Conservation (phyloP, 768 basidiomycete species). For the Pisolithus sp. region DNA sequence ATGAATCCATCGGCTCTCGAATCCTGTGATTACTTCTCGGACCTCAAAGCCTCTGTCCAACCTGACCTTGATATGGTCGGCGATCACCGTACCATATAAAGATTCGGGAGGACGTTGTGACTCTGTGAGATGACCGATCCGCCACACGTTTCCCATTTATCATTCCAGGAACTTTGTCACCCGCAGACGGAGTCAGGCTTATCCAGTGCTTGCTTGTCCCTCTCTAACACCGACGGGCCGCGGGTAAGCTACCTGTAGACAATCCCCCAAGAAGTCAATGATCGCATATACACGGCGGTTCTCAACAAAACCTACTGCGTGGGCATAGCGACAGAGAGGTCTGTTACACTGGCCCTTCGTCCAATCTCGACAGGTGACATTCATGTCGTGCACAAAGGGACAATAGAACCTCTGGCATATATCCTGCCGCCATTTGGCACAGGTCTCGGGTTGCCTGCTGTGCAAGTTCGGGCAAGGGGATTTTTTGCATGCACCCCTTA, state of each 20-base stretch:
- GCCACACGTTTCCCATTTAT: background rate
- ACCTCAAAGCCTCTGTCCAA: constrained; percentile 60
- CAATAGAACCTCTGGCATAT: background rate
- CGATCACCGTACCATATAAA: constrained; percentile 30
- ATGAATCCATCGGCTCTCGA: constrained; percentile 60
- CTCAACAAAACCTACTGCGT: too few species aligned
- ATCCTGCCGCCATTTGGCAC: background rate
- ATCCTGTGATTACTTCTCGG: constrained; percentile 51
- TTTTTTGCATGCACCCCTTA: background rate
- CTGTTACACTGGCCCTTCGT: too few species aligned
- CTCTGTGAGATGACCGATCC: background rate
- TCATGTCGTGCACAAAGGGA: too few species aligned
- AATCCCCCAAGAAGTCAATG: too few species aligned
- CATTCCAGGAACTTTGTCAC: background rate
- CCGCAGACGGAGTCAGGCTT: background rate
- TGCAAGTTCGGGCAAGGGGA: background rate
- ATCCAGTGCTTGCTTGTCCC: background rate
- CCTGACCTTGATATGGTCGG: constrained; percentile 50
- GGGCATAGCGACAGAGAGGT: too few species aligned
- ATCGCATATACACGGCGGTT: too few species aligned
- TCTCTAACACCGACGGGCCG: background rate
- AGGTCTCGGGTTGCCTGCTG: background rate
- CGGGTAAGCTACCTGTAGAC: background rate
- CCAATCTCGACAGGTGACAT: too few species aligned
- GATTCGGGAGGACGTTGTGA: constrained; percentile 11